Conservation (phyloP, 768 basidiomycete genomes). For the Trametes sanguinea region DNA sequence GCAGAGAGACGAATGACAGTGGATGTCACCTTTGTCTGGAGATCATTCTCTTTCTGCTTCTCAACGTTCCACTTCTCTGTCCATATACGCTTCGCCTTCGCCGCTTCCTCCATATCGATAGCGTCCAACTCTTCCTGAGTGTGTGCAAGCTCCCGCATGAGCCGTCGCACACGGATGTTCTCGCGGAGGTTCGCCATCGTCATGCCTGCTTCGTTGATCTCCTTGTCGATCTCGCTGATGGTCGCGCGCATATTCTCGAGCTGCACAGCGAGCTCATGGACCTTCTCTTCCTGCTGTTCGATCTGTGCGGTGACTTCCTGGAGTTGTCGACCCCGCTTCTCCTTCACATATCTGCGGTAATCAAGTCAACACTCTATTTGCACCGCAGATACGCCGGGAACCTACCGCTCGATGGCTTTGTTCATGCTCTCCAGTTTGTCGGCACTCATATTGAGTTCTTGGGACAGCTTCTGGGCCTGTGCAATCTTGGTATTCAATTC, state of each 20-base stretch:
- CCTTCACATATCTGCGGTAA: slow-evolving; percentile 65
- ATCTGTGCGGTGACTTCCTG: slow-evolving; percentile 61
- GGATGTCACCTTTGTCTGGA: slow-evolving; percentile 63
- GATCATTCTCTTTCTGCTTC: slow-evolving; percentile 69
- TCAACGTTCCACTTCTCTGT: slow-evolving; percentile 74
- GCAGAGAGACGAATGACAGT: too few species aligned
- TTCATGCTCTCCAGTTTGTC: slow-evolving; percentile 65
- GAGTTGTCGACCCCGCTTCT: slow-evolving; percentile 61
- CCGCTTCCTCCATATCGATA: slow-evolving; percentile 84
- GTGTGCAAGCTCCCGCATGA: slow-evolving; percentile 63
- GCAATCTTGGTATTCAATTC: slow-evolving; percentile 51
- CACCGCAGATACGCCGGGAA: not conserved
- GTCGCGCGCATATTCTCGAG: slow-evolving; percentile 43
- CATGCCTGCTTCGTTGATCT: slow-evolving; percentile 76
- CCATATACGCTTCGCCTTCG: slow-evolving; percentile 81
- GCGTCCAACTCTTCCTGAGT: slow-evolving; percentile 72
- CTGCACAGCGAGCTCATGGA: slow-evolving; percentile 42
- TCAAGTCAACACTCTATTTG: not conserved
- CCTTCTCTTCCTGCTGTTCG: slow-evolving; percentile 47
- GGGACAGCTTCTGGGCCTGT: slow-evolving; percentile 55
- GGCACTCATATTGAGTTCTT: slow-evolving; percentile 65
- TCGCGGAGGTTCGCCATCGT: slow-evolving; percentile 72
- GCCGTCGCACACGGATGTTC: slow-evolving; percentile 76
- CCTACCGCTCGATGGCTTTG: slow-evolving; percentile 66
- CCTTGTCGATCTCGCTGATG: slow-evolving; percentile 67